Percentiles rank a stretch among this genome's conserved stretches.
phyloP scores from a whole-genome alignment of 441 rosid genomes.

The Brassica hybrid region DNA sequence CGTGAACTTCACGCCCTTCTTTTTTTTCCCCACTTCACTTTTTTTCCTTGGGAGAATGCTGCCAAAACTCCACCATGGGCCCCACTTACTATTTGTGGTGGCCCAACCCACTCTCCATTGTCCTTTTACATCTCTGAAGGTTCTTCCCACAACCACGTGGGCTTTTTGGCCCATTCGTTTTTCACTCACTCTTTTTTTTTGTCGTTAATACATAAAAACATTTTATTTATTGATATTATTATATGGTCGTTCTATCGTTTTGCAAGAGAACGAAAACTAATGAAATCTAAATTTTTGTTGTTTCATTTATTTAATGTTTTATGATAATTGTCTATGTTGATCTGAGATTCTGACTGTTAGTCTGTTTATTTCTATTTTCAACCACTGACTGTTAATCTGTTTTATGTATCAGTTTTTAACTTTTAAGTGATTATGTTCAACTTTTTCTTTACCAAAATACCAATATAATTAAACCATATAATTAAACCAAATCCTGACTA shows the following conservation, averaged over 20 bases:
- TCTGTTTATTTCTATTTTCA: no score
- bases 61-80: conserved; percentile 23
- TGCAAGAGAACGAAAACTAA: conserved; percentile 1
- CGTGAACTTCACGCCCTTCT: conserved; percentile 36
- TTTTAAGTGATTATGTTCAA: background rate
- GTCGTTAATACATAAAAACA: background rate
- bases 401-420: background rate
- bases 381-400: no score
- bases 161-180: conserved; percentile 32
- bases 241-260: background rate
- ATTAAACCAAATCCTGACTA: no score
- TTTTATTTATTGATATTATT: background rate
- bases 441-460: no score
- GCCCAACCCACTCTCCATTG: conserved; percentile 32
- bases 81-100: conserved; percentile 25
- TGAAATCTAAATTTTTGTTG: conserved; percentile 12
- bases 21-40: conserved; percentile 9
- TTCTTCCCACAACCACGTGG: conserved; percentile 34
- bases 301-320: conserved; percentile 1
- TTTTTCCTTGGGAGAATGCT: conserved; percentile 11
- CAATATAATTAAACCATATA: no score
- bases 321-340: conserved; percentile 9
- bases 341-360: background rate
- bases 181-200: background rate
- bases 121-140: conserved; percentile 13